Conservation (phyloP, 1,284 basidiomycete genomes). For the Trichosporon sp. region DNA sequence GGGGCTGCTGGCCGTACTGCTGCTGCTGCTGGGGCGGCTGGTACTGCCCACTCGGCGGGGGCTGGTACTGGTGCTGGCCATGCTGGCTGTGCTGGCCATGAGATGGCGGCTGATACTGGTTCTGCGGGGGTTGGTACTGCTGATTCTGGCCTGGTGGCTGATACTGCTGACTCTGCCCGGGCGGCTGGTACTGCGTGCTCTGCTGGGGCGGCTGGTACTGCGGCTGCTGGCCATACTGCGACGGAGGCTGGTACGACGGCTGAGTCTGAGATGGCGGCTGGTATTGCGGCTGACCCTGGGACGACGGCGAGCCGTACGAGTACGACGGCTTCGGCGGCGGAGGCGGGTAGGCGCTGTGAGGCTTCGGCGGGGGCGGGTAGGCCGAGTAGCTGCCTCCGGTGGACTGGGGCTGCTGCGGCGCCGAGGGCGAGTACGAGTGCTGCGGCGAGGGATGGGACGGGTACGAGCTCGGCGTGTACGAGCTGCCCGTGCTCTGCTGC, state of each 20-base stretch:
- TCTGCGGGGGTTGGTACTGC: neutral
- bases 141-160: neutral
- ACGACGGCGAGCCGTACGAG: neutral
- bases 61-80: neutral
- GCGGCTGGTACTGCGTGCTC: too few relatives aligned
- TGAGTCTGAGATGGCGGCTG: neutral
- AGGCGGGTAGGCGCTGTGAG: constrained; percentile 3
- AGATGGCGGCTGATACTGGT: neutral
- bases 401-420: neutral
- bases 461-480: constrained; percentile 6
- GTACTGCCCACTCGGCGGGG: too few relatives aligned
- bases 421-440: constrained; percentile 1
- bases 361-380: constrained; percentile 6
- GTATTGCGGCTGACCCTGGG: neutral
- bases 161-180: neutral
- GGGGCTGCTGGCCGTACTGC: constrained; percentile 3
- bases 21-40: neutral
- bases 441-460: neutral
- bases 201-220: neutral
- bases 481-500: constrained; percentile 1
- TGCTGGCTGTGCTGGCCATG: neutral
- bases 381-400: constrained; percentile 5
- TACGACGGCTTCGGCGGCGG: constrained; percentile 9
- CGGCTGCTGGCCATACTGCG: neutral
- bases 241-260: neutral